These are phyloP conservation scores for Phialophora chinensis DNA, from an alignment of 2,329 filamentous ascomycete genomes.

Conservation along the genomic window DNA sequence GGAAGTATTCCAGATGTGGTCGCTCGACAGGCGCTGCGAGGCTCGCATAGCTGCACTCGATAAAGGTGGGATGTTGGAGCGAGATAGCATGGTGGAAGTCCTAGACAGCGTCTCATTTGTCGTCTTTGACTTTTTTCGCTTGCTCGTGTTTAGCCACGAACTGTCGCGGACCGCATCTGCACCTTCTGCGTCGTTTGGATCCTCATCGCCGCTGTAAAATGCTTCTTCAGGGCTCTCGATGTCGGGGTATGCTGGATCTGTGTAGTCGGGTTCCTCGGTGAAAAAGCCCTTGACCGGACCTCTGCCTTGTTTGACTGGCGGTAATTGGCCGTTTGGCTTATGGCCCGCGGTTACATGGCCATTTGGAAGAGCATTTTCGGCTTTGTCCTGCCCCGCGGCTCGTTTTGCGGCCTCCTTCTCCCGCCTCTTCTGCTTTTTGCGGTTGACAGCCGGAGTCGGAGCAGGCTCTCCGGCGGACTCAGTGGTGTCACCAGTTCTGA, in stretches of 20 bases:
- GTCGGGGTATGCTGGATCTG: conserved; percentile 47
- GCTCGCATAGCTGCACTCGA: conserved; percentile 51
- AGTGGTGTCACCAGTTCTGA: conserved; percentile 43
- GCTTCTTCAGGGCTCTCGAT: conserved; percentile 59
- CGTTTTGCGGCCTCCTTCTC: conserved; percentile 80
- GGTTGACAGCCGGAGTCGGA: conserved; percentile 67
- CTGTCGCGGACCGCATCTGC: conserved; percentile 39
- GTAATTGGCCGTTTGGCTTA: conserved; percentile 30
- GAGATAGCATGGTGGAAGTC: conserved; percentile 45
- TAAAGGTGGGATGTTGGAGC: conserved; percentile 52
- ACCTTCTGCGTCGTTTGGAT: conserved; percentile 47
- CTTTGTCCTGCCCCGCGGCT: conserved; percentile 57
- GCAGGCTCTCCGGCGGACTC: conserved; percentile 38
- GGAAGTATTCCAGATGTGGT: conserved; percentile 97
- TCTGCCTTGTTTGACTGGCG: conserved; percentile 37
- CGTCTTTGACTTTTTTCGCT: conserved; percentile 42
- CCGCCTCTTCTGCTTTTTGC: conserved; percentile 93
- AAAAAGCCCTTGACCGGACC: conserved; percentile 41
- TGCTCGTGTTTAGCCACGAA: conserved; percentile 40
- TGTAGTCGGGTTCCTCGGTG: conserved; percentile 43
- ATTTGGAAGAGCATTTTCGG: conserved; percentile 47
- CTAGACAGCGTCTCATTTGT: conserved; percentile 28
- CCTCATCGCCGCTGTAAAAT: conserved; percentile 63
- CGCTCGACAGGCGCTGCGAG: conserved; percentile 63
- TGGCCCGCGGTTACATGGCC: conserved; percentile 32